phyloP scores from a whole-genome alignment of 306 rosid species.

The Sechiopsis laciniata region DNA sequence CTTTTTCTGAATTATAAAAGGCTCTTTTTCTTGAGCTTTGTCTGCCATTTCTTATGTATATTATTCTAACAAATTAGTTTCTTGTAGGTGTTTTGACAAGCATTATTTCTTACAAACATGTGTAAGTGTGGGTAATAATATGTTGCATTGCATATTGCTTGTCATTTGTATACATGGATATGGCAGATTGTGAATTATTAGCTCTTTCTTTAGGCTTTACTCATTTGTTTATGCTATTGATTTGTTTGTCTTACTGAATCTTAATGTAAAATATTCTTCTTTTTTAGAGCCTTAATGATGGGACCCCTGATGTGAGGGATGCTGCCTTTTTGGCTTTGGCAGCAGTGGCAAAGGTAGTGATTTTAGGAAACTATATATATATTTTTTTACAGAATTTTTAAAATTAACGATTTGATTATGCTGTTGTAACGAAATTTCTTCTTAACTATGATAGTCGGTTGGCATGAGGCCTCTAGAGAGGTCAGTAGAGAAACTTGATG shows the following conservation, averaged over 20 bases:
- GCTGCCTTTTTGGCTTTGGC: slow-evolving; percentile 91
- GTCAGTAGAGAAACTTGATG: slow-evolving; percentile 94
- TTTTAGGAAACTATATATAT: slow-evolving; percentile 5
- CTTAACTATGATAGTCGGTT: slow-evolving; percentile 51
- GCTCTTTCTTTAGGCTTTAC: no score
- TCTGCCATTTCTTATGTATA: not conserved
- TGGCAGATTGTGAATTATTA: no score
- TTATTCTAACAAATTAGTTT: not conserved
- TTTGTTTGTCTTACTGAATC: slow-evolving; percentile 4
- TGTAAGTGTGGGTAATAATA: no score
- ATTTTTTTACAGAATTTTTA: no score
- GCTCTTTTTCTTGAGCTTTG: no score
- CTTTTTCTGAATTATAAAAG: no score
- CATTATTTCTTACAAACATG: slow-evolving; percentile 9
- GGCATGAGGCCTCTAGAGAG: slow-evolving; percentile 97
- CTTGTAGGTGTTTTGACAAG: not conserved
- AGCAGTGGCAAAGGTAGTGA: slow-evolving; percentile 81
- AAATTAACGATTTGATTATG: slow-evolving; percentile 14
- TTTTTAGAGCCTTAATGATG: slow-evolving; percentile 76
- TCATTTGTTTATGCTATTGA: not conserved
- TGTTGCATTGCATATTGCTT: no score
- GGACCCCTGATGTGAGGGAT: slow-evolving; percentile 97
- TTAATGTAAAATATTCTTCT: not conserved
- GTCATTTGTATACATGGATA: no score
- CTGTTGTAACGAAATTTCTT: slow-evolving; percentile 23